Conservation (phyloP, 1,139 yeast genomes). For the Blastobotrys niveus region DNA sequence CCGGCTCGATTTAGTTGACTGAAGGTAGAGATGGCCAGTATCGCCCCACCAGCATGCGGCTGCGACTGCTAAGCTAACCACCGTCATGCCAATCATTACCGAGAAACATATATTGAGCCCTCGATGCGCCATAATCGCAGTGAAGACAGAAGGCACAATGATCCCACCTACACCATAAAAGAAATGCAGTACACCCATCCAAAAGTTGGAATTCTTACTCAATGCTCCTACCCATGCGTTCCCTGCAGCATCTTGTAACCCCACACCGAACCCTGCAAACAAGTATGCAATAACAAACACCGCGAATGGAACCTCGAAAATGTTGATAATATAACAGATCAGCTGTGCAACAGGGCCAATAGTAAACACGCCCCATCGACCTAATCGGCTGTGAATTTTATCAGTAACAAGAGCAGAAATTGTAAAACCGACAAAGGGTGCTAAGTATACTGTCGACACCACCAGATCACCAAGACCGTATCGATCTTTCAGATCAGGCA, state of each 20-base stretch:
- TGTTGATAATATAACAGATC: slow-evolving; percentile 40
- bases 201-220: slow-evolving; percentile 41
- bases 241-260: slow-evolving; percentile 47
- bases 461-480: slow-evolving; percentile 26
- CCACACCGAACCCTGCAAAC: slow-evolving; percentile 56
- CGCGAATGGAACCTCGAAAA: slow-evolving; percentile 37
- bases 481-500: slow-evolving; percentile 22
- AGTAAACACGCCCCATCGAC: slow-evolving; percentile 38
- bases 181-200: slow-evolving; percentile 52
- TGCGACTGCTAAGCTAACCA: slow-evolving; percentile 17
- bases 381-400: slow-evolving; percentile 38
- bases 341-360: slow-evolving; percentile 38
- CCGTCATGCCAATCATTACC: slow-evolving; percentile 38
- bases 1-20: background rate
- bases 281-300: slow-evolving; percentile 48
- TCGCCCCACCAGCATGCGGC: slow-evolving; percentile 20
- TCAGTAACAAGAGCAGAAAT: slow-evolving; percentile 35
- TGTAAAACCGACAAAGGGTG: slow-evolving; percentile 34
- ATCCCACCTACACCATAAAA: slow-evolving; percentile 60
- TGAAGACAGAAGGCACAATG: slow-evolving; percentile 51
- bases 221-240: slow-evolving; percentile 52
- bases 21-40: slow-evolving; percentile 8
- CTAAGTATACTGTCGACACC: slow-evolving; percentile 27
- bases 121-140: slow-evolving; percentile 45
- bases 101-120: slow-evolving; percentile 51